Percentiles rank a stretch among this genome's conserved stretches.
These are phyloP conservation scores for Mastigamoeba balamuthi DNA, from an alignment of 78 protist species.

Conservation along the genomic window DNA sequence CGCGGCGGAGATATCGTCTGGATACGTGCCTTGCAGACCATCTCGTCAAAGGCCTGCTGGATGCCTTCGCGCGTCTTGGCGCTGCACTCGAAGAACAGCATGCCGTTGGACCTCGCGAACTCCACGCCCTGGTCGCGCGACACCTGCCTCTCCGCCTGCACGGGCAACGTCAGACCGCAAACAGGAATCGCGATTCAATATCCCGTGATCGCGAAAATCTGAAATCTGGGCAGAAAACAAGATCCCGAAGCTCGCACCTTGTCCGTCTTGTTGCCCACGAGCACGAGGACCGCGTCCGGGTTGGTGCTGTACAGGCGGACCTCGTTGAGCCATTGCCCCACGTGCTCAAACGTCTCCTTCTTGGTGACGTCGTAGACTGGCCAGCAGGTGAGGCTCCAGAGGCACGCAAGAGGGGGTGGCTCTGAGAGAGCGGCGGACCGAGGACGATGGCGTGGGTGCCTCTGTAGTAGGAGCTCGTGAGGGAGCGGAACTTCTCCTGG, in stretches of 20 bases:
- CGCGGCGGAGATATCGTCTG: too few relatives aligned
- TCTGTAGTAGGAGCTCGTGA: slow-evolving; percentile 65
- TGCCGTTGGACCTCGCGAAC: slow-evolving; percentile 54
- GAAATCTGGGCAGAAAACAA: background rate
- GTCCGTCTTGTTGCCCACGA: slow-evolving; percentile 63
- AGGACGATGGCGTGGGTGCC: slow-evolving; percentile 69
- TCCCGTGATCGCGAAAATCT: background rate
- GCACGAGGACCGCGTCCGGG: slow-evolving; percentile 15
- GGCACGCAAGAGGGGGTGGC: background rate
- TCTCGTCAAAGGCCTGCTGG: slow-evolving; percentile 59
- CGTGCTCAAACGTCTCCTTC: slow-evolving; percentile 49
- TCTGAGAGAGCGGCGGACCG: slow-evolving; percentile 2
- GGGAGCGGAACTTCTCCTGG: slow-evolving; percentile 68
- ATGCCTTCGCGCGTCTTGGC: slow-evolving; percentile 68
- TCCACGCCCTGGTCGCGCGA: slow-evolving; percentile 58
- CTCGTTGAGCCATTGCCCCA: slow-evolving; percentile 54
- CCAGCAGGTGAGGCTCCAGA: background rate
- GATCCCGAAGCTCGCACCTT: slow-evolving; percentile 19
- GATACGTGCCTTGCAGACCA: background rate
- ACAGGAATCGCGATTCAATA: too few relatives aligned
- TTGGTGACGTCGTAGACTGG: slow-evolving; percentile 64
- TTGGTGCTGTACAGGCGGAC: slow-evolving; percentile 40
- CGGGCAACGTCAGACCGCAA: too few relatives aligned
- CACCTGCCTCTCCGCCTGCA: slow-evolving; percentile 25
- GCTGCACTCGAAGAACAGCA: slow-evolving; percentile 55